A percentile compares a stretch with the other conserved stretches of the same genome.
These are phyloP conservation scores for Hypoxylon lenormandii DNA, from an alignment of 495 filamentous ascomycete species.

Conservation along the genomic window DNA sequence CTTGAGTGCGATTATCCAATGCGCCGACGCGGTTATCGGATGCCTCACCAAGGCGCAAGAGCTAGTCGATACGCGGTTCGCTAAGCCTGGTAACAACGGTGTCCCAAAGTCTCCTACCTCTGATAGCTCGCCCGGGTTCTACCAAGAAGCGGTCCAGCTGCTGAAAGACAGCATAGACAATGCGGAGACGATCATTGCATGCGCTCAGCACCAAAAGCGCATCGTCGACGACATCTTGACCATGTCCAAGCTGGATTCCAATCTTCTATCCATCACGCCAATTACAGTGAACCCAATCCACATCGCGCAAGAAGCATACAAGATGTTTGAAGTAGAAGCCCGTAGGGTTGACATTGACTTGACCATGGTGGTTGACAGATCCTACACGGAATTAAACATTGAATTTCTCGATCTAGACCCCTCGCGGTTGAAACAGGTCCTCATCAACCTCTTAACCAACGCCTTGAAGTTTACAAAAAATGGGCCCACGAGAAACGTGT, in stretches of 20 bases:
- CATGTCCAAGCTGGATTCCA: conserved; percentile 86
- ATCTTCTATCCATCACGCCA: conserved; percentile 79
- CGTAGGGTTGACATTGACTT: conserved; percentile 75
- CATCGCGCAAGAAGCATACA: conserved; percentile 75
- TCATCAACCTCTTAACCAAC: conserved; percentile 82
- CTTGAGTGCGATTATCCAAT: conserved; percentile 81
- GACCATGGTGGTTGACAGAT: conserved; percentile 73
- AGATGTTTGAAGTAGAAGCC: conserved; percentile 85
- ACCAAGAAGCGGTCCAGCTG: conserved; percentile 50
- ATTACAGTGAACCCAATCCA: conserved; percentile 76
- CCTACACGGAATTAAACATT: conserved; percentile 70
- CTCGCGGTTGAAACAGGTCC: conserved; percentile 78
- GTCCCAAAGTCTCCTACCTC: not conserved
- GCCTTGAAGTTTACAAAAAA: conserved; percentile 81
- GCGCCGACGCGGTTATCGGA: conserved; percentile 78
- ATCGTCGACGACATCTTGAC: conserved; percentile 85
- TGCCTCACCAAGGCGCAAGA: conserved; percentile 59
- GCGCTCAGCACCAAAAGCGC: conserved; percentile 82
- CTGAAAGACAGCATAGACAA: conserved; percentile 76
- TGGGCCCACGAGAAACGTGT: conserved; percentile 69
- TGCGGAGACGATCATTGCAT: conserved; percentile 83
- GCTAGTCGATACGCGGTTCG: conserved; percentile 22
- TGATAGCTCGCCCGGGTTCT: conserved; percentile 12
- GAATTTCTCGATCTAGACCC: conserved; percentile 85
- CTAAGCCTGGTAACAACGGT: conserved; percentile 3